Base-by-base conservation (phyloP, 106 monocot species). In the Platanthera zijinensis region DNA sequence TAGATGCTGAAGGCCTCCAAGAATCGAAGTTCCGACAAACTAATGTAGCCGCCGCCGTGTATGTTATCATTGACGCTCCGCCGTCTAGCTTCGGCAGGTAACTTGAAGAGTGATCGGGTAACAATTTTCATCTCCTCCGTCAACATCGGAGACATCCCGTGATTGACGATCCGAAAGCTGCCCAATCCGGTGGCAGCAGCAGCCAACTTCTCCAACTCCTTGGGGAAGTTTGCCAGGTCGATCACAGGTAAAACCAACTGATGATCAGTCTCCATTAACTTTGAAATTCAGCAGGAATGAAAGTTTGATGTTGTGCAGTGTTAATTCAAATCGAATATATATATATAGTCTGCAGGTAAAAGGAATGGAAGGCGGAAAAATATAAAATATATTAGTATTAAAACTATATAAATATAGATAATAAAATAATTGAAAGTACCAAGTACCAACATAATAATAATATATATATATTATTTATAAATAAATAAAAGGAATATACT, bases 1-100 rank as follows among this genome's bases (percentile, higher is more conserved):
- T 80, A 80, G 74, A 88, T 77, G 39, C 88, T 77, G 56, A 88
- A 82, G 1, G 88, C 74, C 82, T 85, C 85, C 75, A 80, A 85
- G 9, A 83, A 77, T 22, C 79, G 82, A 77, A 79, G 78, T 57
- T 52, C 53, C 54, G 85, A 70, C 54, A 82, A 74, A 6, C 19
- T 78, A 69, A 78, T 51, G 77, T 88, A 88, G 63, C 85, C 85
- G 77, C 88, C 85, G 6, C 78, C 82, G 2, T 32, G 4, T 21
- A 88, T 82, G 88, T 80, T 30, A 73, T 85, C 80, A n/a, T 15
- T 12, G 71, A 78, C 85, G 57, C n/a, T 57, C 8, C 71, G 71
- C 32, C 51, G 73, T 80, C 82, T 88, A 83, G 75, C 69, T 10
- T 88, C 82, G 48, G 56, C 82, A 39, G 88, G 88, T 53, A 85